Evolutionary conservation across 2,329 filamentous ascomycete genomes (phyloP).

Genomic region (Aschersonia sp.): DNA sequence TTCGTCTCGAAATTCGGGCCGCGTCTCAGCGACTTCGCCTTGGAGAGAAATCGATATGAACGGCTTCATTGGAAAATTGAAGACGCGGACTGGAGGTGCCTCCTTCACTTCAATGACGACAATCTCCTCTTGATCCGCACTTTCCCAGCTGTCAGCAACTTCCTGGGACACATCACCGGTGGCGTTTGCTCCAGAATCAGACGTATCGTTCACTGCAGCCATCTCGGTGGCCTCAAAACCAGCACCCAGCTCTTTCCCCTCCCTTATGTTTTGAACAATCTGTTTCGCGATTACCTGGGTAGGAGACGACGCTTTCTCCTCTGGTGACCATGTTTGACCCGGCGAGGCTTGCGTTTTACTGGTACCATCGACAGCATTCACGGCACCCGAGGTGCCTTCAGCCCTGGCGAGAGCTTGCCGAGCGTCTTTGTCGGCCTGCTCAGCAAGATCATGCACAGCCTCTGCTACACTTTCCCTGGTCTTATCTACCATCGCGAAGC

Average conservation of each 20-base stretch:
- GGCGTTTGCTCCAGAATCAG: slow-evolving; percentile 27
- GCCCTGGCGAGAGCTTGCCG: slow-evolving; percentile 49
- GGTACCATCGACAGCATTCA: slow-evolving; percentile 20
- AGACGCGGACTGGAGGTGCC: slow-evolving; percentile 58
- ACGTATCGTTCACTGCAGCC: slow-evolving; percentile 28
- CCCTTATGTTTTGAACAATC: slow-evolving; percentile 23
- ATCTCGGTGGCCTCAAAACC: slow-evolving; percentile 26
- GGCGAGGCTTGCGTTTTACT: slow-evolving; percentile 12
- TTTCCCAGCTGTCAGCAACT: slow-evolving; percentile 85
- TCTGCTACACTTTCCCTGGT: slow-evolving; percentile 60
- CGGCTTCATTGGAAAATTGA: slow-evolving; percentile 92
- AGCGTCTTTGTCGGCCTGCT: slow-evolving; percentile 36
- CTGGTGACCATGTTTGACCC: not conserved
- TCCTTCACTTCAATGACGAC: slow-evolving; percentile 53
- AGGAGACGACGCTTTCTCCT: not conserved
- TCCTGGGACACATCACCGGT: slow-evolving; percentile 41
- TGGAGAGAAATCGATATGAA: slow-evolving; percentile 81
- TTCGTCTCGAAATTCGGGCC: slow-evolving; percentile 58
- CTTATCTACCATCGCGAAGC: slow-evolving; percentile 28
- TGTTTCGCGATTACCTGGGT: slow-evolving; percentile 7
- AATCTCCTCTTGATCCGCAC: slow-evolving; percentile 59
- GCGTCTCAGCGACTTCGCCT: slow-evolving; percentile 36
- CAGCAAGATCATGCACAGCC: slow-evolving; percentile 51
- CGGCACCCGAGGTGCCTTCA: slow-evolving; percentile 32
- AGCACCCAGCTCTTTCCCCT: slow-evolving; percentile 37